A percentile compares a stretch with the other conserved stretches of the same genome.
Evolutionary conservation across 1,284 basidiomycete genomes (phyloP).

Genomic region (Caloboletus inedulis): DNA sequence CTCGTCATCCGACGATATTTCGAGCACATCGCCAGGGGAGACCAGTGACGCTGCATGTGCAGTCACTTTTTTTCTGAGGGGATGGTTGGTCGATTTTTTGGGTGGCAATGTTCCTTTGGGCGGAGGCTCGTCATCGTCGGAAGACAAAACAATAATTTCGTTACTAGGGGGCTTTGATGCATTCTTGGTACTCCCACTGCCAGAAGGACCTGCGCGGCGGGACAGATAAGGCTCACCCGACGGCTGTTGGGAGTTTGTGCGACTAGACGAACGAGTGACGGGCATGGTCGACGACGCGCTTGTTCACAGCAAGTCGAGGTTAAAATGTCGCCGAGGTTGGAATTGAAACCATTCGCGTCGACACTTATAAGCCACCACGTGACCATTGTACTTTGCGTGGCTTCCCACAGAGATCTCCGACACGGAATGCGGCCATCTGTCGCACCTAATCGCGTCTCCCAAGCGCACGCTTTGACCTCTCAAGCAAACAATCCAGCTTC

Average conservation of each 20-base stretch:
- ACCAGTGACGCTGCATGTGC: neutral
- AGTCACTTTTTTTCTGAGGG: constrained; percentile 15
- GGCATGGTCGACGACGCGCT: constrained; percentile 21
- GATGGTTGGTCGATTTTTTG: constrained; percentile 34
- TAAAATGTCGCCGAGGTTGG: neutral
- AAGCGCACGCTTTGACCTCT: constrained; percentile 36
- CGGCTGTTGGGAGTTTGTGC: constrained; percentile 11
- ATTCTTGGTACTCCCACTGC: constrained; percentile 15
- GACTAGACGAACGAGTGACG: constrained; percentile 30
- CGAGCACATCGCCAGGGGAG: constrained; percentile 22
- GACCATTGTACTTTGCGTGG: constrained; percentile 11
- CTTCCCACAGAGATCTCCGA: too few relatives aligned
- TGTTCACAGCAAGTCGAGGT: neutral
- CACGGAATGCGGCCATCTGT: constrained; percentile 62
- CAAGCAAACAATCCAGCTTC: constrained; percentile 48
- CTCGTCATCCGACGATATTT: constrained; percentile 33
- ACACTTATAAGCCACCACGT: constrained; percentile 14
- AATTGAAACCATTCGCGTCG: constrained; percentile 10
- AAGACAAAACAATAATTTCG: constrained; percentile 57
- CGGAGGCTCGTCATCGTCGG: constrained; percentile 45
- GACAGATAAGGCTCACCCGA: constrained; percentile 1
- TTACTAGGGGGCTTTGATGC: constrained; percentile 17
- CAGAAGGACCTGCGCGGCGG: constrained; percentile 6
- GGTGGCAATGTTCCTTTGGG: constrained; percentile 24
- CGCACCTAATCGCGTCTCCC: constrained; percentile 49